Evolutionary conservation across 1,139 yeast genomes (phyloP), one percentile per base, ranked within the genome.

Genomic region (Blastobotrys arbuscula): DNA sequence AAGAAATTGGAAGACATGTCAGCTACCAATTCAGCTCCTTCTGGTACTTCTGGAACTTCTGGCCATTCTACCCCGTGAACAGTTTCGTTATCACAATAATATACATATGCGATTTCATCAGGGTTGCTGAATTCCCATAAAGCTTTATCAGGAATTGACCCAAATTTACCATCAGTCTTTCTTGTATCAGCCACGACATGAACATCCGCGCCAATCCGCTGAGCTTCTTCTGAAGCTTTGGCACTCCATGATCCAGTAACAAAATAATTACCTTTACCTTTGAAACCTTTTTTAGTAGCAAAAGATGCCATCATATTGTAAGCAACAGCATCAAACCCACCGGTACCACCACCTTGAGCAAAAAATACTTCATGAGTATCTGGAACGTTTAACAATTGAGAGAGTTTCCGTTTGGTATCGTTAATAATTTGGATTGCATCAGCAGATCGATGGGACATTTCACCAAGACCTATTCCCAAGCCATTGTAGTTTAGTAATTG

Each of bases 271-370:
- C 86, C 95, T 55, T 77, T 82, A 44, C 95, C 96, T 52, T 73
- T 75, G 59, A 78, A 79, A 37, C 66, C 66, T 23, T 82, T 76
- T 61, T 75, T 82, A 57, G 75, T 76, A 43, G 86, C 87, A 65
- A 77, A 78, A 39, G 84, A 74, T 30, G 96, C 95, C 54, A 84
- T 68, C 70, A 92, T 68, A 65, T 92, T 92, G 60, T 92, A 81
- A 15, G 87, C 90, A 50, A 88, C 76, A 8, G 95, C 79, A 6
- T 97, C 85, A 61, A 92, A 92, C 5, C 96, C 97, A 37, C 89
- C 84, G 46, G 97, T 90, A 53, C 97, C 98, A 53, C 98, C 98
- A 54, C 98, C 97, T 72, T 92, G 98, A 70, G 90, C 71, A 70
- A 90, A 92, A 64, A 92, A 82, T 1, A 90, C 92, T 64, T 89